Base-by-base conservation (phyloP, 345 rosid genomes). In the Gossypium thurberi region DNA sequence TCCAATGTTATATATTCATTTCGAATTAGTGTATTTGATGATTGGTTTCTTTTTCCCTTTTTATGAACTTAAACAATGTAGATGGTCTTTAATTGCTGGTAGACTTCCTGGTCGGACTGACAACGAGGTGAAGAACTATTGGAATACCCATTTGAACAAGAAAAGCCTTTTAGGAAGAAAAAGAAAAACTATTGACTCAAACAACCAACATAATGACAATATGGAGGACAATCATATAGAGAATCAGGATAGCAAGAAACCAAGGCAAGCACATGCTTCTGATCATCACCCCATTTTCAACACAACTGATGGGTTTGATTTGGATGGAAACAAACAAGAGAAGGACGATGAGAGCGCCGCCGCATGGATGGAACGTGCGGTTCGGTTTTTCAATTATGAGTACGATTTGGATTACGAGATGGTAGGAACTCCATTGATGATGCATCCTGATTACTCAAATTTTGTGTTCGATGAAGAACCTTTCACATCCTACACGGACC, bases 121-220 rank as follows among this genome's bases (percentile, higher is more conserved):
- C 65, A 92, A 92, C 37, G 97, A 92, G 71, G 91, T 90, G 76
- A 90, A 92, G 80, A 92, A 92, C 89, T 90, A 90, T 73, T 92
- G 96, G 97, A 90, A 92, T 84, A 90, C 97, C 48, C 94, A 90
- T 92, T 80, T 90, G 83, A 90, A 83, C 85, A 92, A 87, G 87
- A 85, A 82, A 70, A 18, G 74, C 42, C 75, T 20, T 51, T 11
- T 61, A 20, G 83, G 79, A 46, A 80, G 76, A 81, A 83, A 78
- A 81, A 78, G 81, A 65, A 84, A 81, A 77, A 63, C 70, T 44
- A 25, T 37, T 0, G 79, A 74, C 23, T 33, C 42, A 13, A 60
- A 69, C 56, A 43, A 42, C 61, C 59, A 74, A 43, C 58, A 68
- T 65, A 28, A 37, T 3, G 50, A 75, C 12, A 69, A 72, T 48